Base-by-base conservation (phyloP, 441 rosid species). In the Eutrema salsugineum region DNA sequence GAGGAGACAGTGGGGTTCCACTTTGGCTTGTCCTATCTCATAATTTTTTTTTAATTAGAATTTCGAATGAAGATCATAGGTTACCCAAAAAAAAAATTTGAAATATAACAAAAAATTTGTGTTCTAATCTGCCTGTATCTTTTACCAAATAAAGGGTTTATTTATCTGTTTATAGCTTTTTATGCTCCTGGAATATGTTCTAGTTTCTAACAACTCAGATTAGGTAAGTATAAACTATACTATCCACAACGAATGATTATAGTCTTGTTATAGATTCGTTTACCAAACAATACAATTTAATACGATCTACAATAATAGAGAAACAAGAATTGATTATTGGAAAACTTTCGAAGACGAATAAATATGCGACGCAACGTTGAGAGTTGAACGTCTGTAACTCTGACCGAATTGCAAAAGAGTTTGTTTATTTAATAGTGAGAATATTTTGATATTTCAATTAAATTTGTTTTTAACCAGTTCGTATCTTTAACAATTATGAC, bases 1-100 rank as follows among this genome's bases (percentile, higher is more conserved):
- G 16, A 17, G 11, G 30, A 68, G 73, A 47, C 54, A 69, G 73
- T 69, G 73, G 73, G 57, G 65, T 57, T 57, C 73, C 73, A 57
- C 73, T 68, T 46, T 44, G 64, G 56, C 57, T 46, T 57, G 64
- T 68, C 64, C 22, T 53, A 17, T 68, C 63, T 42, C 27, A 39
- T 46, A 9, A 10, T 64, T 63, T 1, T 57, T 56, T 47, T 56
- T 17, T 30, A 7, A 7, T 44, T n/a, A 22, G 6, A 20, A 9
- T 50, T 14, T 51, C 8, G 7, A 38, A 66, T 3, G 7, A 36
- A 32, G 11, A 9, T 24, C 22, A 6, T 33, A 20, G 22, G 11
- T 68, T 11, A n/a, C n/a, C n/a, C n/a, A 0, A 4, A 5, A 7
- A 17, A 28, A 2, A 48, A 12, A 24, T 1, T 20, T 46, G 55